These are phyloP conservation scores for Stachybotrys chlorohalonatus DNA, from an alignment of 2,329 filamentous ascomycete species.

Conservation along the genomic window DNA sequence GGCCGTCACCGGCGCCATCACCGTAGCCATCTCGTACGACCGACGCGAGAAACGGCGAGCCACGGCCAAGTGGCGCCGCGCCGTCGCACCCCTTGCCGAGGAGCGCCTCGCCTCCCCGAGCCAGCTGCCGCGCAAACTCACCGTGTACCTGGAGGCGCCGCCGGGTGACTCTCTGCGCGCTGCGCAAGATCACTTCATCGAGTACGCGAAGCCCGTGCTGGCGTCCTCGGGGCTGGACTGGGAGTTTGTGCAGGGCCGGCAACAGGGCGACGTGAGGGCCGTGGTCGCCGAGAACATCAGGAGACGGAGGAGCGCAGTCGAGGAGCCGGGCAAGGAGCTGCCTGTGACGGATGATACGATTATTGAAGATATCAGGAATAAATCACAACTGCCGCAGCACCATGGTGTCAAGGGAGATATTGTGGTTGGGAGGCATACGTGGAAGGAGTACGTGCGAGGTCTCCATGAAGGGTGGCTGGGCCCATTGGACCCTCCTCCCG, in stretches of 20 bases:
- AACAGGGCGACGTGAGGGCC: constrained; percentile 86
- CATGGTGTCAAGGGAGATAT: constrained; percentile 73
- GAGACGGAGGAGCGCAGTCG: constrained; percentile 53
- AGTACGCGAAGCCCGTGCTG: constrained; percentile 90
- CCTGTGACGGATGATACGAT: constrained; percentile 41
- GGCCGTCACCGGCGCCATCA: constrained; percentile 66
- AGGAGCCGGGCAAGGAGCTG: constrained; percentile 38
- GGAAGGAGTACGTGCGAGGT: constrained; percentile 94
- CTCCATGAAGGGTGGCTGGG: constrained; percentile 96
- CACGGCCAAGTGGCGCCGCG: constrained; percentile 76
- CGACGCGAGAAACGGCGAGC: constrained; percentile 79
- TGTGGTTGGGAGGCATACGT: constrained; percentile 81
- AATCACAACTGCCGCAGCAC: constrained; percentile 60
- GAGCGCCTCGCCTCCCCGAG: constrained; percentile 61
- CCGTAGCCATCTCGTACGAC: constrained; percentile 81
- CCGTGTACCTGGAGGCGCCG: constrained; percentile 76
- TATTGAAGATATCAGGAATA: constrained; percentile 54
- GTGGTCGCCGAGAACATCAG: constrained; percentile 81
- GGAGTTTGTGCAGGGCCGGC: constrained; percentile 87
- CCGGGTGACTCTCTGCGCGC: constrained; percentile 76
- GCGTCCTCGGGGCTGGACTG: constrained; percentile 88
- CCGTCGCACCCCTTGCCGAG: constrained; percentile 75
- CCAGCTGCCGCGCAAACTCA: constrained; percentile 73
- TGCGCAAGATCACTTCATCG: constrained; percentile 91
- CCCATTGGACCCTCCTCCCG: constrained; percentile 57